Base-by-base conservation (phyloP, 2,329 filamentous ascomycete species). In the Paramyrothecium roridum region DNA sequence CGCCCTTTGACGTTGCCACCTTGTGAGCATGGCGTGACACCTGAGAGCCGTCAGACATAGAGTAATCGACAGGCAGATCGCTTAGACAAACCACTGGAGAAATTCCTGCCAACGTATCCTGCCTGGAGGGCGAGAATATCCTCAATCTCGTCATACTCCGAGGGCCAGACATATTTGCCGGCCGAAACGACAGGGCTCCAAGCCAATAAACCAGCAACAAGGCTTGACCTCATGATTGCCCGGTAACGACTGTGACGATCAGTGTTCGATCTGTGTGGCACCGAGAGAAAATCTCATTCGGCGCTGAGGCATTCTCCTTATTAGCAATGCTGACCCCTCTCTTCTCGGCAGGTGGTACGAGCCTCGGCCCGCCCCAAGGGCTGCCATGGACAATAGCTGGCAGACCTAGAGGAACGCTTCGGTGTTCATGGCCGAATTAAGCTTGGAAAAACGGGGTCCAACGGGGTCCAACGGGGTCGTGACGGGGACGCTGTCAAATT, bases 1-100 rank as follows among this genome's bases (percentile, higher is more conserved):
- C 53, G 54, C 12, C 61, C 61, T 1, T 55, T 53, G 0, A 55
- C 22, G 10, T 52, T 57, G n/a, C 43, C 54, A 6, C 64, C 63
- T 23, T 61, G 57, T 0, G 52, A 48, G 33, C 64, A 66, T 10
- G 53, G 58, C 17, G 52, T 47, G 2, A 66, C 45, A 7, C 60
- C 64, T 66, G 4, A 4, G 17, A 2, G 1, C 6, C 23, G 45
- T 55, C n/a, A 43, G 4, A 4, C 12, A 43, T 16, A 19, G 37
- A 6, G 3, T 13, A 13, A 43, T 43, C n/a, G 12, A 13, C n/a
- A 6, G 12, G 37, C n/a, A 13, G n/a, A 13, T 16, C 4, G 16
- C 16, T 4, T 19, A 43, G 26, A 43, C 55, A 20, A 6, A 56
- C 57, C 57, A 56, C 57, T 54, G 12, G 55, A 54, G 50, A 59